These are phyloP conservation scores for Trichocomaceae sp. DNA, from an alignment of 2,329 filamentous ascomycete species.

Conservation along the genomic window DNA sequence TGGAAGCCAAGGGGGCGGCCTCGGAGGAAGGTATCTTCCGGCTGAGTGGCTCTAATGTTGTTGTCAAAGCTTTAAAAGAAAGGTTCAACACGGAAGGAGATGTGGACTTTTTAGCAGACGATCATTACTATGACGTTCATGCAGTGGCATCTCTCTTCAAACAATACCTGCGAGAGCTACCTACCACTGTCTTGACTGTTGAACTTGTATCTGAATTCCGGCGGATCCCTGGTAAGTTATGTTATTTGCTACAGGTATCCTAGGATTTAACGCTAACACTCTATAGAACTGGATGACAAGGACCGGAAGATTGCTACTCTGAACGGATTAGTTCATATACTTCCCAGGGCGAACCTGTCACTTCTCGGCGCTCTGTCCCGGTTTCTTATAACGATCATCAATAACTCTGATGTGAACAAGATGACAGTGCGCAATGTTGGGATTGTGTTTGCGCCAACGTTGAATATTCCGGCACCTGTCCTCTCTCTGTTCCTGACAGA, in stretches of 20 bases:
- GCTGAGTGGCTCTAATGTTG: constrained; percentile 89
- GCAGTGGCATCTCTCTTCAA: constrained; percentile 92
- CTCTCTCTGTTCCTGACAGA: constrained; percentile 93
- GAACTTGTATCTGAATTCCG: constrained; percentile 88
- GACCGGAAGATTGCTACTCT: constrained; percentile 70
- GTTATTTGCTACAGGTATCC: constrained; percentile 15
- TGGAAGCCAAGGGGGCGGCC: constrained; percentile 73
- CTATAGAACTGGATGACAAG: constrained; percentile 62
- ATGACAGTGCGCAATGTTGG: constrained; percentile 98
- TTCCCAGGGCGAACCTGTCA: constrained; percentile 74
- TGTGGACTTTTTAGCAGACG: constrained; percentile 70
- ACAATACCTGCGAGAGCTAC: constrained; percentile 85
- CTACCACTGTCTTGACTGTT: constrained; percentile 81
- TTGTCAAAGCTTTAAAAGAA: constrained; percentile 85
- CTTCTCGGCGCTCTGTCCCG: constrained; percentile 77
- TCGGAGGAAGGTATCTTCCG: constrained; percentile 94
- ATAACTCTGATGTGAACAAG: constrained; percentile 85
- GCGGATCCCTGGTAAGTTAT: constrained; percentile 57
- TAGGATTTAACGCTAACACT: not conserved
- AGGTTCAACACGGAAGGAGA: constrained; percentile 92
- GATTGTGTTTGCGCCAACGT: constrained; percentile 93
- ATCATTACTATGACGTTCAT: constrained; percentile 89
- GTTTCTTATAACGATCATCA: constrained; percentile 87
- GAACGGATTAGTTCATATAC: constrained; percentile 67
- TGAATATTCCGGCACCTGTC: constrained; percentile 91